phyloP scores from a whole-genome alignment of 768 basidiomycete species.

The Trametes maxima region DNA sequence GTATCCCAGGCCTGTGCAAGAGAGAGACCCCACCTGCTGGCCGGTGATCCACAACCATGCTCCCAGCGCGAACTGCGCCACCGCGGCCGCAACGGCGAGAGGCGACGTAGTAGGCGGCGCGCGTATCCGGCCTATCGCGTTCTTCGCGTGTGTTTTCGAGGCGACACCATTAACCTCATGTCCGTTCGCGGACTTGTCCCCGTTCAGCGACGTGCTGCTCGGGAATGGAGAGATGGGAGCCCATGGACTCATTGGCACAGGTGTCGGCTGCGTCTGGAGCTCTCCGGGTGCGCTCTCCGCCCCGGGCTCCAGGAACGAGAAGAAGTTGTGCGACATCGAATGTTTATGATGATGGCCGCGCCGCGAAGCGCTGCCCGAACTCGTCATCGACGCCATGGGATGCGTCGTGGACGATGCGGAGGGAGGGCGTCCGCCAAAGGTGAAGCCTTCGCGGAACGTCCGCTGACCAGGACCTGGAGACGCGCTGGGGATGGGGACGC shows the following conservation, averaged over 20 bases:
- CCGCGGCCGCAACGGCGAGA: conserved; percentile 16
- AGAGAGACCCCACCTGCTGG: conserved; percentile 84
- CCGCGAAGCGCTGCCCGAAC: conserved; percentile 41
- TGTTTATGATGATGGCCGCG: conserved; percentile 92
- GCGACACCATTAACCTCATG: conserved; percentile 1
- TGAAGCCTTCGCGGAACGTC: conserved; percentile 58
- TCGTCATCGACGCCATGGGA: conserved; percentile 30
- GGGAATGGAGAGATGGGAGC: conserved; percentile 51
- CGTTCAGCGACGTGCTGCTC: conserved; percentile 8
- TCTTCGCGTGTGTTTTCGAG: conserved; percentile 16
- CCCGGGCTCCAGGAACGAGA: conserved; percentile 90
- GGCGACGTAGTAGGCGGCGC: conserved; percentile 22
- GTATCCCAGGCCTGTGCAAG: conserved; percentile 91
- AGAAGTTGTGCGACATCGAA: conserved; percentile 92
- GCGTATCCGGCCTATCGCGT: conserved; percentile 23
- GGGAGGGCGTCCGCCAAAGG: conserved; percentile 60
- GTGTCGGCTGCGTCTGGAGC: conserved; percentile 60
- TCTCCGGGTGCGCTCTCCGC: conserved; percentile 35
- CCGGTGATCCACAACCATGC: conserved; percentile 86
- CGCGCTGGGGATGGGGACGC: conserved; percentile 51
- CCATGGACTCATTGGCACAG: conserved; percentile 69
- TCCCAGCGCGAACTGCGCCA: conserved; percentile 59
- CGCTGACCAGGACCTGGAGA: conserved; percentile 37
- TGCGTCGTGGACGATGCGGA: conserved; percentile 27
- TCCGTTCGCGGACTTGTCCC: conserved; percentile 10